Evolutionary conservation across 2,329 filamentous ascomycete species (phyloP), one percentile per base, ranked within the genome.

Genomic region (Aaosphaeria arxii): DNA sequence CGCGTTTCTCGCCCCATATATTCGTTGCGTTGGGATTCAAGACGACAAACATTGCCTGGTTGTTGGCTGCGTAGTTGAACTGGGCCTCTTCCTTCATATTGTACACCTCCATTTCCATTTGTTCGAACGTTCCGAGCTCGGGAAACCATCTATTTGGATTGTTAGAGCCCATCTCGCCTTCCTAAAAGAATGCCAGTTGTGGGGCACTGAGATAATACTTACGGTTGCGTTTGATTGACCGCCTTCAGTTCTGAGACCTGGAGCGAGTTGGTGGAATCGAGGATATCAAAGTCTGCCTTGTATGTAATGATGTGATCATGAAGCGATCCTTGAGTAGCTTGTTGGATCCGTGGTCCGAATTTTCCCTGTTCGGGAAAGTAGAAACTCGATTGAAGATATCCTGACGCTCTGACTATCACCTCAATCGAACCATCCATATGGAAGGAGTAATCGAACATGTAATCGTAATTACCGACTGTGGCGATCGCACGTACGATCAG

Each of bases 1-100:
- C 81, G 5, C 74, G 73, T 9, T 69, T 67, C 61, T 81, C 76
- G 47, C 80, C 80, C 54, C 73, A 79, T 3, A 62, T 57, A 57
- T 83, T 83, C 1, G 60, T 66, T 4, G 63, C 58, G 41, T 78
- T 75, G 32, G 68, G 72, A 53, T 83, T 84, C 36, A 82, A 64
- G n/a, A 83, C 70, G 0, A 74, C 58, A 49, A 77, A 77, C 57
- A 74, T 74, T 5, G 69, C 74, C 30, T 66, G 61, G 54, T 82
- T 82, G 44, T 66, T 55, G 2, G 60, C 41, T 5, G 67, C 69
- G 74, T 78, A 84, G 51, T 76, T 73, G 41, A 80, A 70, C 24
- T 75, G 70, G 30, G 74, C 69, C 52, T 82, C 76, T 33, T 54
- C 69, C 31, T 69, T 61, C 41, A 69, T 61, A 35, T 61, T 61